Evolutionary conservation across 2,329 filamentous ascomycete genomes (phyloP).

Genomic region (Pseudonectria foliicola): DNA sequence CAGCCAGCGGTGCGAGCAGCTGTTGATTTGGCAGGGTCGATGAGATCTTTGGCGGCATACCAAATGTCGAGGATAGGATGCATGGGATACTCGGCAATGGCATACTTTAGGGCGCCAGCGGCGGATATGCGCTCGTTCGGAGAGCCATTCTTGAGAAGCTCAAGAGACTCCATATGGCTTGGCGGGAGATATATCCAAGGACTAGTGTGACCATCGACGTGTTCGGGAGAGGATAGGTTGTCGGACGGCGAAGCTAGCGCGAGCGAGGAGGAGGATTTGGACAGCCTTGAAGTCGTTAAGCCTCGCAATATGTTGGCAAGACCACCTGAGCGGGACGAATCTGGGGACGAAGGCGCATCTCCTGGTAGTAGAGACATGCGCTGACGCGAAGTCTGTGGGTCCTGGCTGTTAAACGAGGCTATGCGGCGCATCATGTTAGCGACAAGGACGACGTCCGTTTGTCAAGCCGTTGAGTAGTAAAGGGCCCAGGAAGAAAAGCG

Average conservation of each 20-base stretch:
- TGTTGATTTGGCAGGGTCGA: conserved; percentile 48
- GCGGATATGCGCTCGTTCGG: conserved; percentile 49
- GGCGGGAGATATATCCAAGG: conserved; percentile 37
- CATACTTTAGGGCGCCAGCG: conserved; percentile 48
- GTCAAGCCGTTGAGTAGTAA: conserved; percentile 16
- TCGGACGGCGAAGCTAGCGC: conserved; percentile 33
- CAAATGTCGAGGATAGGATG: conserved; percentile 56
- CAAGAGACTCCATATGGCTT: conserved; percentile 47
- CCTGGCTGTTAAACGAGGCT: conserved; percentile 20
- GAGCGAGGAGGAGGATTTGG: conserved; percentile 41
- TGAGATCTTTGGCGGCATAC: conserved; percentile 59
- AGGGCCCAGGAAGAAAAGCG: conserved; percentile 7
- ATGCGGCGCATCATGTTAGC: conserved; percentile 24
- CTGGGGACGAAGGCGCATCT: conserved; percentile 48
- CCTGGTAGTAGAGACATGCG: conserved; percentile 55
- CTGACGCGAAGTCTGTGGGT: conserved; percentile 28
- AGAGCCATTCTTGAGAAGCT: conserved; percentile 46
- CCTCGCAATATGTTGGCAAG: conserved; percentile 59
- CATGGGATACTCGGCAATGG: conserved; percentile 52
- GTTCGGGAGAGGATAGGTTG: conserved; percentile 36
- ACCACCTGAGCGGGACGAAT: conserved; percentile 48
- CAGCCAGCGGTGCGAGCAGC: conserved; percentile 54
- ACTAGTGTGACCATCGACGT: conserved; percentile 35
- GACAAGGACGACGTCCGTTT: conserved; percentile 15
- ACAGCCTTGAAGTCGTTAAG: conserved; percentile 48